These are phyloP conservation scores for Lentinula guzmanii DNA, from an alignment of 768 basidiomycete genomes.

Conservation along the genomic window DNA sequence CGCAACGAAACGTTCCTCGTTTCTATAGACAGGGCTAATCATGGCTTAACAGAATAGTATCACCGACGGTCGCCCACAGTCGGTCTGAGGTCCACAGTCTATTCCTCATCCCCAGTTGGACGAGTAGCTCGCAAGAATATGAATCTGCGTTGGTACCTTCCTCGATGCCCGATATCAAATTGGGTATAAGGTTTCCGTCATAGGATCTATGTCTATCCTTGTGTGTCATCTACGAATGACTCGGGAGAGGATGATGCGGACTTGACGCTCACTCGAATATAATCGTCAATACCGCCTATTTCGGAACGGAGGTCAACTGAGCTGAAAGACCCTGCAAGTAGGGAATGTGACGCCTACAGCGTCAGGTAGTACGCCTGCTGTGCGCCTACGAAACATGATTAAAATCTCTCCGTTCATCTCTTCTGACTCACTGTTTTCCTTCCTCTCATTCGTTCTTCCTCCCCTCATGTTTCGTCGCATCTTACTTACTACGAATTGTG, in stretches of 20 bases:
- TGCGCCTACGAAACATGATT: not conserved
- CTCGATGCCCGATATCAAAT: not conserved
- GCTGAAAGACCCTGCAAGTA: not conserved
- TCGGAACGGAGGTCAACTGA: not conserved
- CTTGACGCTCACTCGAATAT: not conserved
- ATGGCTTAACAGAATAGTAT: not conserved
- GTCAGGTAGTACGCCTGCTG: not conserved
- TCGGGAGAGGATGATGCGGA: not conserved
- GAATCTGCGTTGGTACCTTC: not conserved
- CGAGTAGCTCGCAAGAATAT: not conserved
- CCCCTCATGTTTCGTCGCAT: not conserved
- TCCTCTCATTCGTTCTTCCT: not conserved
- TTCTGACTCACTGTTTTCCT: not conserved
- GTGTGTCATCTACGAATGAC: not conserved
- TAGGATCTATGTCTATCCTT: not conserved
- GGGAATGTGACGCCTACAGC: not conserved
- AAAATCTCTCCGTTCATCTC: not conserved
- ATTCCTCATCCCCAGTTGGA: not conserved
- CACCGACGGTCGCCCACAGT: not conserved
- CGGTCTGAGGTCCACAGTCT: not conserved
- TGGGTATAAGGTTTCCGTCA: not conserved
- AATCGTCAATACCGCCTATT: not conserved
- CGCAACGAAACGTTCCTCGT: not conserved
- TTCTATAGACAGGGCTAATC: not conserved
- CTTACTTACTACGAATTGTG: slow-evolving; percentile 5